Conservation (phyloP, 2,329 filamentous ascomycete species). For the Sclerotinia spermophila region DNA sequence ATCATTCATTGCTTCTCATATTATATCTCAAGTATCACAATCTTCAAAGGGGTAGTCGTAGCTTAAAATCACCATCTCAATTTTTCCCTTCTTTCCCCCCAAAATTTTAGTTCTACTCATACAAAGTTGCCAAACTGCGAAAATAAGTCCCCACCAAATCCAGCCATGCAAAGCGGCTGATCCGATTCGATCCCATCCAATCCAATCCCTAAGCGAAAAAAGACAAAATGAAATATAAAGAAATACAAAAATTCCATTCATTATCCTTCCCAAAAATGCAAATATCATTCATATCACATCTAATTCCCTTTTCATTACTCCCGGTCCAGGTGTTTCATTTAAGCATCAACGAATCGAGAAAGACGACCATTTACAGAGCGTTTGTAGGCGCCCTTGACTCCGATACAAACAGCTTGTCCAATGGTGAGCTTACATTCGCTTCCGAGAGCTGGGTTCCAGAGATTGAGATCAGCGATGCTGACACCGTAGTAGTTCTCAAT, state of each 20-base stretch:
- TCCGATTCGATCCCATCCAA: neutral
- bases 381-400: conserved; percentile 5
- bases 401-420: conserved; percentile 32
- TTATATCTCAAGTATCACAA: neutral
- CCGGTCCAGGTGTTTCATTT: neutral
- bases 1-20: neutral
- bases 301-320: neutral
- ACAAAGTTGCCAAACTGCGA: neutral
- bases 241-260: neutral
- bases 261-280: neutral
- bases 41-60: fast-evolving
- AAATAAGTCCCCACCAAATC: neutral
- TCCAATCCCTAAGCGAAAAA: neutral
- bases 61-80: neutral
- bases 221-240: neutral
- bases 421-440: conserved; percentile 32
- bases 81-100: neutral
- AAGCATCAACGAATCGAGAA: conserved; percentile 11
- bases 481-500: conserved; percentile 28
- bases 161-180: neutral
- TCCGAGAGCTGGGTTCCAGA: conserved; percentile 38
- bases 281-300: conserved; percentile 1
- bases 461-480: conserved; percentile 27
- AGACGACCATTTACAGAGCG: conserved; percentile 6
- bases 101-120: neutral